Evolutionary conservation across 1,284 basidiomycete genomes (phyloP), one percentile per base, ranked within the genome.

Genomic region (Cerioporus squamosus): DNA sequence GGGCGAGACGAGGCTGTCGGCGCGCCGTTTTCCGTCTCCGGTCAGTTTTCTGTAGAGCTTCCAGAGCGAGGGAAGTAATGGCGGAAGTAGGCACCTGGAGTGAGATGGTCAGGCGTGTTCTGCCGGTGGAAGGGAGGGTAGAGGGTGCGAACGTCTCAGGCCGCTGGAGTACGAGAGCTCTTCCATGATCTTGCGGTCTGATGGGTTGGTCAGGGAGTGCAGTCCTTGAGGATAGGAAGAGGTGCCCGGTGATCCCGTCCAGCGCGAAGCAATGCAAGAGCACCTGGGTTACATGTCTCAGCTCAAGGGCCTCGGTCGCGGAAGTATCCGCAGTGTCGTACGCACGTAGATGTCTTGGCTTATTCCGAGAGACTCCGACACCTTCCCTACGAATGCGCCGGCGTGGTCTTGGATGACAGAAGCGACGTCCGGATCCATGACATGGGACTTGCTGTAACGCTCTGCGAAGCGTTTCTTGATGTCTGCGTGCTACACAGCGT

Each of bases 181-280:
- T 23, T 63, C 59, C 64, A 68, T 64, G 17, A 62, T 62, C 31
- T 51, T 45, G n/a, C 57, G 52, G 39, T 68, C 66, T 14, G 49
- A n/a, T 2, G 55, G 33, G 17, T 65, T 49, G 15, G 58, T 59
- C 18, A 64, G 44, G 3, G 66, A 63, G 38, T 64, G 61, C 10
- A 63, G 50, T 2, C 65, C 68, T 1, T 45, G 38, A 2, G 68
- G 68, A 24, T 65, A n/a, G 54, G 53, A 67, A 69, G 7, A 69
- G 55, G 43, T 68, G 68, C 7, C 64, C 52, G 1, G 68, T 63
- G 43, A 68, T 63, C 22, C 65, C 57, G 55, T 69, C 68, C 1
- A 69, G 56, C 2, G 66, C 61, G 44, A 65, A 69, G 50, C 68
- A 69, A 31, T 68, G 68, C 6, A 67, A 47, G 9, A 56, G 58